Evolutionary conservation across 2,329 filamentous ascomycete genomes (phyloP), one percentile per base, ranked within the genome.

Genomic region (Fusarium keratoplasticum): DNA sequence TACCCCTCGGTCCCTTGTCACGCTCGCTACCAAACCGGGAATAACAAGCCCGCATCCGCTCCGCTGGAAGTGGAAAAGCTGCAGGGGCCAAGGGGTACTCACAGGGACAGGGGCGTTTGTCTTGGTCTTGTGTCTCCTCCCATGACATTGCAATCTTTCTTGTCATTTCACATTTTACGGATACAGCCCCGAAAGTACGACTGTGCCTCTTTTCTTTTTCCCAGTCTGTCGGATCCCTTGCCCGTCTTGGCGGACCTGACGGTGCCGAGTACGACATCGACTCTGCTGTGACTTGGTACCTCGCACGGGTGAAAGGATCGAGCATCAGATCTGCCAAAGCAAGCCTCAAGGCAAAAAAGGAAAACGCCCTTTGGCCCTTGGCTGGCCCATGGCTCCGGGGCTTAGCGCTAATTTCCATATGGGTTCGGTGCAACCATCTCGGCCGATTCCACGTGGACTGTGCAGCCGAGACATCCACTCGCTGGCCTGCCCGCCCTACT

Each of bases 401-500:
- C 29, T 67, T 50, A 64, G 67, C 62, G 66, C 66, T 58, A 54
- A 61, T 31, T 58, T 35, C 50, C 50, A 31, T 44, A 47, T 61
- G 59, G 63, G 20, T 55, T 63, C 38, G 33, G 59, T 66, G 60
- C 62, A 61, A 67, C 62, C 66, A 70, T 76, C 62, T 70, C 60
- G 40, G 38, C 64, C 62, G 20, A 64, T 64, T 75, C 71, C 74
- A 76, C 74, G 74, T 76, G 74, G 74, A 33, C 57, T 47, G 31
- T 61, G 42, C 36, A 63, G 52, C 66, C 66, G 70, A 73, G 54
- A 70, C 68, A 72, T 71, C 62, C 59, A 57, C 54, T 20, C 27
- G 18, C 27, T 31, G 13, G 18, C 27, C 10, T 11, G 25, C 25
- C 25, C 27, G 10, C 47, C 27, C 25, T 42, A 11, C n/a, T n/a